phyloP scores from a whole-genome alignment of 495 filamentous ascomycete genomes.

The Neurospora sp. region DNA sequence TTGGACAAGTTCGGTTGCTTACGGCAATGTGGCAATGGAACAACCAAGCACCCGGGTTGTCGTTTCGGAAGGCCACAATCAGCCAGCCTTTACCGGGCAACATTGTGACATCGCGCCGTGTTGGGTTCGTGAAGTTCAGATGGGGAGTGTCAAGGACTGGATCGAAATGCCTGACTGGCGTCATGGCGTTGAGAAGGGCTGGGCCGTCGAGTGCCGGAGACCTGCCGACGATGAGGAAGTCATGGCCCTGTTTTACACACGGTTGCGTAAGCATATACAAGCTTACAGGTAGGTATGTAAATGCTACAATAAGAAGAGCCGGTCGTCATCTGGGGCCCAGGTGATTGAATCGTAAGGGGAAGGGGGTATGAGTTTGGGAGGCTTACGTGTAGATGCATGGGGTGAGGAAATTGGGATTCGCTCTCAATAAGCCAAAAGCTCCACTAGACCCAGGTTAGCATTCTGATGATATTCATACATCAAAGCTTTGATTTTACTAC shows the following conservation, averaged over 20 bases:
- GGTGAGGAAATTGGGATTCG: conserved; percentile 30
- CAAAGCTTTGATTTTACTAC: not conserved
- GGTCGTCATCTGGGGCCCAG: not conserved
- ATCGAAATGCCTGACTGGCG: conserved; percentile 15
- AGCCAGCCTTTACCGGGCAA: conserved; percentile 35
- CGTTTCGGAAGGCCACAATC: conserved; percentile 37
- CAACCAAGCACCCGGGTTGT: conserved; percentile 46
- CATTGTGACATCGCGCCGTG: conserved; percentile 26
- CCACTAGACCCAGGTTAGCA: conserved; percentile 1
- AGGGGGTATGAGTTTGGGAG: conserved; percentile 7
- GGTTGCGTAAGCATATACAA: conserved; percentile 27
- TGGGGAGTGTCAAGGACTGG: conserved; percentile 7
- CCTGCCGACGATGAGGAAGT: conserved; percentile 20
- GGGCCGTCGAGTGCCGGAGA: conserved; percentile 21
- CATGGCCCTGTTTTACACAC: conserved; percentile 21
- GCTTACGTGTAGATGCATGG: conserved; percentile 41
- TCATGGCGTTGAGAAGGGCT: conserved; percentile 31
- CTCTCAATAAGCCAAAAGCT: conserved; percentile 22
- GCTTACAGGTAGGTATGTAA: conserved; percentile 14
- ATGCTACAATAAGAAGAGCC: not conserved
- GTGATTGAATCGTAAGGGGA: not conserved
- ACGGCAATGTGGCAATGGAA: conserved; percentile 44
- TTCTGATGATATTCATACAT: not conserved
- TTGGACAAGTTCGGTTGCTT: not conserved
- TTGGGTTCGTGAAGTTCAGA: conserved; percentile 27